These are phyloP conservation scores for Chaetoscypha palmicola DNA, from an alignment of 2,329 filamentous ascomycete species.

Conservation along the genomic window DNA sequence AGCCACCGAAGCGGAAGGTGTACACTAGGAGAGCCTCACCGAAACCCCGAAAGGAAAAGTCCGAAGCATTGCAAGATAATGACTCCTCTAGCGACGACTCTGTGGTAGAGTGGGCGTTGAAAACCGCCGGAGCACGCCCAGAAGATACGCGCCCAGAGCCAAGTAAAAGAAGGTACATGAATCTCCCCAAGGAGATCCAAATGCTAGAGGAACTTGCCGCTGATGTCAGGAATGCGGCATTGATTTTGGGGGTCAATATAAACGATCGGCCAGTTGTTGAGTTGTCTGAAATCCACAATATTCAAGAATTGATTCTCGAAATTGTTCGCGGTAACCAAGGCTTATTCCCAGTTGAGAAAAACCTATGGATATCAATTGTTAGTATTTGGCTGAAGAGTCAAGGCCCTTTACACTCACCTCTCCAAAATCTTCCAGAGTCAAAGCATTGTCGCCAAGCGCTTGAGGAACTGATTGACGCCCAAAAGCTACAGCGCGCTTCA, in stretches of 20 bases:
- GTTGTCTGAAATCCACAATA: constrained; percentile 4
- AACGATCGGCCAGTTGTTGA: not conserved
- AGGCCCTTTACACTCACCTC: not conserved
- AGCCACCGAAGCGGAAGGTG: not conserved
- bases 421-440: constrained; percentile 20
- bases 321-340: constrained; percentile 21
- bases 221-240: not conserved
- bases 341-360: constrained; percentile 26
- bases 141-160: not conserved
- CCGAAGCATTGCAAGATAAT: not conserved
- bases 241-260: not conserved
- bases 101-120: constrained; percentile 19
- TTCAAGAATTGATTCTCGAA: constrained; percentile 16
- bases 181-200: not conserved
- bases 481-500: constrained; percentile 13
- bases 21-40: not conserved
- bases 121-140: constrained; percentile 2
- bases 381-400: constrained; percentile 23
- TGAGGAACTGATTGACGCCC: constrained; percentile 19
- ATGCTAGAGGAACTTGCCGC: not conserved
- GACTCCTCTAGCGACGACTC: constrained; percentile 18
- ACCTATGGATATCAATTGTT: constrained; percentile 28
- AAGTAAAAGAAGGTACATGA: not conserved
- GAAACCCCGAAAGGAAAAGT: not conserved
- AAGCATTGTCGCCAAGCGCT: constrained; percentile 21